Conservation (phyloP, 2,329 filamentous ascomycete genomes). For the Aspergillus thermomutatus region DNA sequence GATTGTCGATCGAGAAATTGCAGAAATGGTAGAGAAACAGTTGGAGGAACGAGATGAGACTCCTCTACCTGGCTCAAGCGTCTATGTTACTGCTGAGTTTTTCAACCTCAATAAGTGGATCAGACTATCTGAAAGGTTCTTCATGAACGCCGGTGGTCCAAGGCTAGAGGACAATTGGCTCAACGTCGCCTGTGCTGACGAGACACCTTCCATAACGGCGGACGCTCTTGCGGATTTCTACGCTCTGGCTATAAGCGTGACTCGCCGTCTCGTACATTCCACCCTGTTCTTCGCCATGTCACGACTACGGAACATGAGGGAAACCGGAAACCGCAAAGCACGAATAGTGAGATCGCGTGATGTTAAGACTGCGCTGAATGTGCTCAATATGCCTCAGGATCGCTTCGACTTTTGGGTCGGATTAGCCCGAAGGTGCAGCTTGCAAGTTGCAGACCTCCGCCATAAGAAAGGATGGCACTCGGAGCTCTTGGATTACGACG, state of each 20-base stretch:
- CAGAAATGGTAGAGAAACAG: conserved; percentile 28
- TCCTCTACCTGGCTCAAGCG: conserved; percentile 11
- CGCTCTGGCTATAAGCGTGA: conserved; percentile 63
- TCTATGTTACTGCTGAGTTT: conserved; percentile 52
- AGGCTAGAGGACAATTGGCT: conserved; percentile 66
- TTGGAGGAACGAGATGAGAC: conserved; percentile 27
- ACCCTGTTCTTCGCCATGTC: conserved; percentile 68
- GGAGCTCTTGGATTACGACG: conserved; percentile 35
- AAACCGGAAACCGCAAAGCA: conserved; percentile 25
- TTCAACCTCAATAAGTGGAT: conserved; percentile 62
- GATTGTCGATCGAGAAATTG: conserved; percentile 53
- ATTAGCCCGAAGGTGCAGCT: conserved; percentile 50
- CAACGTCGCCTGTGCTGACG: conserved; percentile 49
- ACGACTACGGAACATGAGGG: conserved; percentile 55
- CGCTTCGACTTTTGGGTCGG: conserved; percentile 50
- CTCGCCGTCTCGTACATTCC: conserved; percentile 66
- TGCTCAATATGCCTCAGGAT: conserved; percentile 50
- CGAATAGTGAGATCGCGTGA: conserved; percentile 46
- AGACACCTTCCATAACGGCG: conserved; percentile 66
- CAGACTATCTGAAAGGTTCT: conserved; percentile 61
- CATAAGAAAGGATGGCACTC: conserved; percentile 30
- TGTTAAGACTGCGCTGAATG: conserved; percentile 53
- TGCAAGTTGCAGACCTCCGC: conserved; percentile 47
- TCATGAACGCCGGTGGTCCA: conserved; percentile 66
- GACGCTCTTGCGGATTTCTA: conserved; percentile 77